Evolutionary conservation across 768 basidiomycete genomes (phyloP).

Genomic region (Coprinopsis sp.): DNA sequence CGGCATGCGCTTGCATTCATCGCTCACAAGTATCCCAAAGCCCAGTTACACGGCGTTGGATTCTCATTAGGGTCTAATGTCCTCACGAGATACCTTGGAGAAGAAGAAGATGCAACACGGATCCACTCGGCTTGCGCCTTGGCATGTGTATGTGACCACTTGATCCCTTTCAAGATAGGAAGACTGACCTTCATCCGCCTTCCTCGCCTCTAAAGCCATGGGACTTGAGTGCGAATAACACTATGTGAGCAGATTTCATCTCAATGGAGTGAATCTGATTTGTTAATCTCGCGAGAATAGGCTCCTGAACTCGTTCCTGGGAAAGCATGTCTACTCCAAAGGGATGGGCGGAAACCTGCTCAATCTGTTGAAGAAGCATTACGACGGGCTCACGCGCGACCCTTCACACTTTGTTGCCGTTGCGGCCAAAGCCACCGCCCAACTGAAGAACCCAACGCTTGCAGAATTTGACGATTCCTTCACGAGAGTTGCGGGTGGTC

Average conservation of each 20-base stretch:
- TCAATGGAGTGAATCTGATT: not conserved
- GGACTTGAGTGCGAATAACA: slow-evolving; percentile 47
- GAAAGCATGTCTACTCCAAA: slow-evolving; percentile 65
- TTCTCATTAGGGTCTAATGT: slow-evolving; percentile 95
- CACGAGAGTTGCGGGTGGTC: slow-evolving; percentile 67
- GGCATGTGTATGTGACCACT: slow-evolving; percentile 71
- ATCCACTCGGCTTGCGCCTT: slow-evolving; percentile 63
- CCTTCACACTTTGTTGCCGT: slow-evolving; percentile 48
- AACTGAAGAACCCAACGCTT: slow-evolving; percentile 50
- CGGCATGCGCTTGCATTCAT: slow-evolving; percentile 78
- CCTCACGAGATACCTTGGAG: slow-evolving; percentile 82
- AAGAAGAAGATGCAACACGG: slow-evolving; percentile 66
- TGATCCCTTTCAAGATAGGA: too few species aligned
- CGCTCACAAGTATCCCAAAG: slow-evolving; percentile 63
- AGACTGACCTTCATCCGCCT: slow-evolving; percentile 9
- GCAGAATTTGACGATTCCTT: slow-evolving; percentile 58
- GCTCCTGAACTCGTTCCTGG: slow-evolving; percentile 49
- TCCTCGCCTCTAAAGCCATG: slow-evolving; percentile 39
- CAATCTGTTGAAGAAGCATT: slow-evolving; percentile 51
- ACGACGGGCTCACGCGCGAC: slow-evolving; percentile 40
- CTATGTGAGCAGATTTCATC: slow-evolving; percentile 30
- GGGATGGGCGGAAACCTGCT: slow-evolving; percentile 75
- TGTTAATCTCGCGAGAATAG: slow-evolving; percentile 30
- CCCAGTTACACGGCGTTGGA: slow-evolving; percentile 81
- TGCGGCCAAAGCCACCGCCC: slow-evolving; percentile 39